Conservation (phyloP, 1,284 basidiomycete genomes). For the Paramarasmius palmivorus region DNA sequence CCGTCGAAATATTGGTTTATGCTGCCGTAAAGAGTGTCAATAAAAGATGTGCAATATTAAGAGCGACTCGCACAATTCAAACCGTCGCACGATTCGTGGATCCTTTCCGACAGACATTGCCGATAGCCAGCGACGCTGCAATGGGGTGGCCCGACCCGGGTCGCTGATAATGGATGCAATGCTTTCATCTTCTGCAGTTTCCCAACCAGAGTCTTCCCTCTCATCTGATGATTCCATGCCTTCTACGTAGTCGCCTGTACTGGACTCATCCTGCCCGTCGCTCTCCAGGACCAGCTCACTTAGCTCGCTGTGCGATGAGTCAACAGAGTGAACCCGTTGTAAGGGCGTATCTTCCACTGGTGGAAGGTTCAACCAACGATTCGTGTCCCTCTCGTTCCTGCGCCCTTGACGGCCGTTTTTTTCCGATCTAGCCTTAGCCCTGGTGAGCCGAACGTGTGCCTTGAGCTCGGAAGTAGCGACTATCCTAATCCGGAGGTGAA, state of each 20-base stretch:
- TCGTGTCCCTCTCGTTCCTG: neutral
- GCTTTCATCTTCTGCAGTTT: conserved; percentile 54
- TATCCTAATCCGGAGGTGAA: conserved; percentile 86
- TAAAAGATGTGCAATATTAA: neutral
- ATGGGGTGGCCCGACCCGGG: conserved; percentile 76
- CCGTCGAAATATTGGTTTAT: conserved; percentile 85
- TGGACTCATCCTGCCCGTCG: conserved; percentile 34
- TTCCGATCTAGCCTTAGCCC: conserved; percentile 34
- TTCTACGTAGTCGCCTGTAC: conserved; percentile 27
- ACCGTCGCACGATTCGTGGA: conserved; percentile 55
- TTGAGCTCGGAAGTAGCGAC: conserved; percentile 82
- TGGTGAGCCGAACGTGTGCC: conserved; percentile 50
- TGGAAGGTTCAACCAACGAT: conserved; percentile 47
- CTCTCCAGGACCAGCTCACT: conserved; percentile 39
- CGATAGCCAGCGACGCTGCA: conserved; percentile 78
- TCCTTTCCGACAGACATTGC: conserved; percentile 84
- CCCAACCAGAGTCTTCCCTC: conserved; percentile 45
- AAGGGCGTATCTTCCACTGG: conserved; percentile 46
- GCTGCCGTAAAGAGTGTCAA: conserved; percentile 36
- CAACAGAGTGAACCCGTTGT: conserved; percentile 41
- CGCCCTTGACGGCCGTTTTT: conserved; percentile 8
- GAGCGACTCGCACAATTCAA: conserved; percentile 57
- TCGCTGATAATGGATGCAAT: conserved; percentile 73
- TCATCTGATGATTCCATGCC: conserved; percentile 31
- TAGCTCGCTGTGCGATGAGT: conserved; percentile 39